Evolutionary conservation across 345 rosid genomes (phyloP).

Genomic region (Salix caprea): DNA sequence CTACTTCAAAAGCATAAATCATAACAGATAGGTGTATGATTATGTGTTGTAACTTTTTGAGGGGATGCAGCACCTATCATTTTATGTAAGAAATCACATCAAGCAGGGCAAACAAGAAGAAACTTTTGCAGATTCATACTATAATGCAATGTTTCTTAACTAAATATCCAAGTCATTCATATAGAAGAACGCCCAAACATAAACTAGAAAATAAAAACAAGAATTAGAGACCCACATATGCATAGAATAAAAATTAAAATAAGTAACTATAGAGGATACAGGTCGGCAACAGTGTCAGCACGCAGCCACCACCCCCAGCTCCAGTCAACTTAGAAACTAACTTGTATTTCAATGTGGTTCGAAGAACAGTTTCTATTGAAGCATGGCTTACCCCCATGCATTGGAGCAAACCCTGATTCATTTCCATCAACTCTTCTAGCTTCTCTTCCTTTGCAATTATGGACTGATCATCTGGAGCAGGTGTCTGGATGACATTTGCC

Average conservation of each 20-base stretch:
- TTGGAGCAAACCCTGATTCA: constrained; percentile 89
- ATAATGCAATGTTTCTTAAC: not conserved
- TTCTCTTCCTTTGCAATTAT: constrained; percentile 58
- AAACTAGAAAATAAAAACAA: not conserved
- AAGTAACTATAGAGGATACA: constrained; percentile 48
- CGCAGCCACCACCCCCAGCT: constrained; percentile 97
- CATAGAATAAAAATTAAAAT: not conserved
- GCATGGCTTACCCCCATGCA: constrained; percentile 92
- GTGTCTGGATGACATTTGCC: constrained; percentile 49
- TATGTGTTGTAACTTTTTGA: not conserved
- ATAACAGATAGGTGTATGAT: too few species aligned
- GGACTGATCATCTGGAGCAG: constrained; percentile 43
- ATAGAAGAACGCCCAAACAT: not conserved
- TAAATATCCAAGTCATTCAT: not conserved
- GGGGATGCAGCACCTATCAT: not conserved
- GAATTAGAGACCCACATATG: not conserved
- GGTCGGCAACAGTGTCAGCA: constrained; percentile 74
- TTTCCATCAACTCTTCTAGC: constrained; percentile 79
- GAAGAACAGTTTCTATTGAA: constrained; percentile 73
- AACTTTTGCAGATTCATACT: too few species aligned
- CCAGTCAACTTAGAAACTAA: constrained; percentile 87
- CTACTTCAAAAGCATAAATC: not conserved
- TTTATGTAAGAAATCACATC: too few species aligned
- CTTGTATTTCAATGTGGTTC: constrained; percentile 67
- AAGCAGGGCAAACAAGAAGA: too few species aligned